Conservation (phyloP, 805 yeast species). For the Clavispora santaluciae region DNA sequence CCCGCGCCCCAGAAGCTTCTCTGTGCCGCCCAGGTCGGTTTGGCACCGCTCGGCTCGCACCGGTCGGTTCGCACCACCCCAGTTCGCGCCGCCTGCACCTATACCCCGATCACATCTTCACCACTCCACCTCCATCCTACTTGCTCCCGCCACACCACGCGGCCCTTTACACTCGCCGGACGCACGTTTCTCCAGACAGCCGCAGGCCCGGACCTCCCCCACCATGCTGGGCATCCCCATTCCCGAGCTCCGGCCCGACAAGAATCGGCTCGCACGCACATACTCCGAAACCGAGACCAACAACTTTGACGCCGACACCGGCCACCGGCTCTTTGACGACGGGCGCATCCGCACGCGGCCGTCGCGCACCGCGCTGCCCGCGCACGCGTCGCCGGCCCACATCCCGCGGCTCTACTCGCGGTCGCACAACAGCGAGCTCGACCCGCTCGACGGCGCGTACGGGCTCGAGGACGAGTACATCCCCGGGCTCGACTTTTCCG, state of each 20-base stretch:
- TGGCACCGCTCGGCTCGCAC: too few relatives aligned
- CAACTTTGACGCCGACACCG: conserved; percentile 52
- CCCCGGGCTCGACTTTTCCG: conserved; percentile 61
- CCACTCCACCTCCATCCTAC: too few relatives aligned
- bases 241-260: conserved; percentile 2
- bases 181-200: neutral
- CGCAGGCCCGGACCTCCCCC: neutral
- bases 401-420: conserved; percentile 25
- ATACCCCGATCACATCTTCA: too few relatives aligned
- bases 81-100: too few relatives aligned
- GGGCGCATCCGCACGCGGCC: conserved; percentile 43
- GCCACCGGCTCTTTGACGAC: conserved; percentile 52
- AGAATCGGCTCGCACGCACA: conserved; percentile 39
- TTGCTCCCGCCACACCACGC: neutral
- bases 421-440: conserved; percentile 23
- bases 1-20: too few relatives aligned
- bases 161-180: neutral
- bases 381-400: conserved; percentile 1
- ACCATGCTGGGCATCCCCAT: conserved; percentile 1
- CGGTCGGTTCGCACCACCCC: too few relatives aligned
- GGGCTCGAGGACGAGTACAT: conserved; percentile 76
- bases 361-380: conserved; percentile 16
- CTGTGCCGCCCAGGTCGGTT: too few relatives aligned
- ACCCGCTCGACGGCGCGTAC: conserved; percentile 3
- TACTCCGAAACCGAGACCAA: conserved; percentile 63